Evolutionary conservation across 305 asterid species (phyloP).

Genomic region (Ilex paraguariensis): DNA sequence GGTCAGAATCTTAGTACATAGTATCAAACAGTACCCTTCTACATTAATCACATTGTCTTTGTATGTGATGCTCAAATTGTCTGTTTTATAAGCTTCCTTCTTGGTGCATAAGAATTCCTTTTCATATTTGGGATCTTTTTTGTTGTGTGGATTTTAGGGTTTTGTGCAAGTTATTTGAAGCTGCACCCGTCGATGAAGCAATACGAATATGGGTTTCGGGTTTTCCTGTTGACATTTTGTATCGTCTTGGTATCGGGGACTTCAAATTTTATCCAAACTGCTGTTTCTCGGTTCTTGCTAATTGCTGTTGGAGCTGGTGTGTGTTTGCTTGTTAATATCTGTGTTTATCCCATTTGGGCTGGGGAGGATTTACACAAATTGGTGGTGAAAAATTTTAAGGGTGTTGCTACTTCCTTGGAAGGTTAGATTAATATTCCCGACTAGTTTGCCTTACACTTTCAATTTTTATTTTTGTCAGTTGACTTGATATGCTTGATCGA

Average conservation of each 20-base stretch:
- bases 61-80: too few species aligned
- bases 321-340: constrained; percentile 61
- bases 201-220: constrained; percentile 88
- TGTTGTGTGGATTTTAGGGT: constrained; percentile 22
- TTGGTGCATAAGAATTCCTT: too few species aligned
- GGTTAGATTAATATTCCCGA: constrained; percentile 26
- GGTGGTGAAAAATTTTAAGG: constrained; percentile 69
- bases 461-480: not conserved
- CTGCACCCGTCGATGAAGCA: constrained; percentile 77
- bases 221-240: constrained; percentile 75
- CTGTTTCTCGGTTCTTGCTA: constrained; percentile 63
- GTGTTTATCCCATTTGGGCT: constrained; percentile 90
- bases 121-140: not conserved
- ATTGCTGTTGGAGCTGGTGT: constrained; percentile 75
- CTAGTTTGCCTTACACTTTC: not conserved
- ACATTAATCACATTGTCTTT: too few species aligned
- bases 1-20: constrained; percentile 26
- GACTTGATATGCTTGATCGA: constrained; percentile 13
- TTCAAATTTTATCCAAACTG: constrained; percentile 50
- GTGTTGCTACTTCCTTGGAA: constrained; percentile 77
- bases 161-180: constrained; percentile 65
- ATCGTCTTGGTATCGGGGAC: constrained; percentile 76
- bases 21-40: too few species aligned
- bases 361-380: constrained; percentile 96
- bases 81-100: too few species aligned